phyloP scores from a whole-genome alignment of 148 eudicot species.

The Rhododendron vialii region DNA sequence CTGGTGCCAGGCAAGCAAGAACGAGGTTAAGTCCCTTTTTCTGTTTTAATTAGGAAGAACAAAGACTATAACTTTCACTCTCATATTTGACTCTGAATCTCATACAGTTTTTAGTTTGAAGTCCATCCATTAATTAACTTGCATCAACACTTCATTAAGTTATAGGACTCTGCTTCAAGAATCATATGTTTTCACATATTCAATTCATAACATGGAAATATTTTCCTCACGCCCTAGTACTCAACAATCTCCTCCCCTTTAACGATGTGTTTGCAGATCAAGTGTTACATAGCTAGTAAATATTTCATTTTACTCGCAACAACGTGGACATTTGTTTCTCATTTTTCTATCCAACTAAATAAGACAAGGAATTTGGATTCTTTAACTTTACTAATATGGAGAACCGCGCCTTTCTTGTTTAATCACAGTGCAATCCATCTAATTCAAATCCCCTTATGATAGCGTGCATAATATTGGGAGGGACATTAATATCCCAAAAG shows the following conservation, averaged over 20 bases:
- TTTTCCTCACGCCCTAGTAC: not conserved
- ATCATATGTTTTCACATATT: not conserved
- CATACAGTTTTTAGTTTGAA: not conserved
- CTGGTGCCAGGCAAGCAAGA: not conserved
- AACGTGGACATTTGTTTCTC: not conserved
- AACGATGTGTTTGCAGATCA: not conserved
- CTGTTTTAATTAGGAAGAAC: not conserved
- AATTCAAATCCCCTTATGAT: not conserved
- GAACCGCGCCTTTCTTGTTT: not conserved
- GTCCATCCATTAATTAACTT: not conserved
- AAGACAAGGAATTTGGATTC: not conserved
- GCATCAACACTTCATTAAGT: not conserved
- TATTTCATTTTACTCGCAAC: not conserved
- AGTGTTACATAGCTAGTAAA: not conserved
- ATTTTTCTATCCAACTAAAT: not conserved
- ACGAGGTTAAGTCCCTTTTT: not conserved
- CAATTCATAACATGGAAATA: not conserved
- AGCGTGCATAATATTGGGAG: not conserved
- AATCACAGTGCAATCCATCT: not conserved
- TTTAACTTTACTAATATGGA: not conserved
- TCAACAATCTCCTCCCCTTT: not conserved
- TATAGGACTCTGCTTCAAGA: not conserved
- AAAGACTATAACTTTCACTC: not conserved
- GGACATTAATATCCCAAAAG: not conserved
- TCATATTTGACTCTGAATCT: not conserved